Conservation (phyloP, 331 rosid species). For the Cucumis variabilis region DNA sequence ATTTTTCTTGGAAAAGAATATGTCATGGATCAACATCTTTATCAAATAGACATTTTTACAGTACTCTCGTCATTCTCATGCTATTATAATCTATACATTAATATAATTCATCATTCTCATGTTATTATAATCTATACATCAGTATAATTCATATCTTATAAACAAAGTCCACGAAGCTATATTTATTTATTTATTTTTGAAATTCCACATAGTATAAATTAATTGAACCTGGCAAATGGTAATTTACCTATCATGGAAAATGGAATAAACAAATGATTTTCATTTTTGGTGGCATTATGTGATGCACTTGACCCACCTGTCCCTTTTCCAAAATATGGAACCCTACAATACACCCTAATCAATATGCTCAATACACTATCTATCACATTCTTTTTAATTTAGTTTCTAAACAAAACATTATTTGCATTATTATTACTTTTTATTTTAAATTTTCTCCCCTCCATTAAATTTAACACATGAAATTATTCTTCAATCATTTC, state of each 20-base stretch:
- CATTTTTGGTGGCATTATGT: not conserved
- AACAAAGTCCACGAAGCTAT: too few relatives aligned
- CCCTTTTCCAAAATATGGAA: not conserved
- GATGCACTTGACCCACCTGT: constrained; percentile 1
- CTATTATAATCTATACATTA: too few relatives aligned
- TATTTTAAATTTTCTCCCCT: not conserved
- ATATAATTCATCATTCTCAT: too few relatives aligned
- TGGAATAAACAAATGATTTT: not conserved
- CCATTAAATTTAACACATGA: not conserved
- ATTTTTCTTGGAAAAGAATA: too few relatives aligned
- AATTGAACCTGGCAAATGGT: constrained; percentile 13
- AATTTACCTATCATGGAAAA: not conserved
- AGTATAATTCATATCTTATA: too few relatives aligned
- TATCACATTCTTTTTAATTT: not conserved
- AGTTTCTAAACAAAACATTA: not conserved
- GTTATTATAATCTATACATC: too few relatives aligned
- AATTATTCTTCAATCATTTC: not conserved
- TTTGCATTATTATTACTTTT: too few relatives aligned
- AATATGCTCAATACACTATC: not conserved
- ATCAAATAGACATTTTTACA: too few relatives aligned
- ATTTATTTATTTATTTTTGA: not conserved
- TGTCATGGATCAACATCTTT: too few relatives aligned
- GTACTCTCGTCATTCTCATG: too few relatives aligned
- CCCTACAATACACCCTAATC: not conserved
- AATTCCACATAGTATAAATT: not conserved